phyloP scores from a whole-genome alignment of 2,329 filamentous ascomycete species.

The Lasiodiplodia hormozganensis region DNA sequence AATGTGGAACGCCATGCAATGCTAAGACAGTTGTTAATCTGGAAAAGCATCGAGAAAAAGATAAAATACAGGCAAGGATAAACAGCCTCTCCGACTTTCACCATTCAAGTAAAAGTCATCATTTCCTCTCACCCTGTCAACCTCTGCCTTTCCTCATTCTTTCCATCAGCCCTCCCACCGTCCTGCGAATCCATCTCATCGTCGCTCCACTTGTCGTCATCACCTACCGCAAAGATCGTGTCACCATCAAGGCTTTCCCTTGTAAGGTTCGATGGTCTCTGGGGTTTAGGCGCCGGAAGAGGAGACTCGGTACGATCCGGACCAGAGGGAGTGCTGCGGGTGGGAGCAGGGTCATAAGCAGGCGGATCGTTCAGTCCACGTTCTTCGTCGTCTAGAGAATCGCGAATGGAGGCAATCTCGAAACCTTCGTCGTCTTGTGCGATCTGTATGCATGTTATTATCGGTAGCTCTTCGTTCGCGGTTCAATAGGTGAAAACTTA shows the following conservation, averaged over 20 bases:
- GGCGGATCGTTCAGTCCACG: conserved; percentile 41
- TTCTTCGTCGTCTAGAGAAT: conserved; percentile 71
- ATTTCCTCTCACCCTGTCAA: conserved; percentile 36
- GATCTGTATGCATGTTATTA: conserved; percentile 61
- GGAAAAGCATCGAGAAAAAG: neutral
- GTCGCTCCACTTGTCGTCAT: conserved; percentile 85
- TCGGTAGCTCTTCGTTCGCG: neutral
- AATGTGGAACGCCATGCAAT: conserved; percentile 13
- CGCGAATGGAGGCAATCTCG: conserved; percentile 91
- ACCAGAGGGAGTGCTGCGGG: conserved; percentile 35
- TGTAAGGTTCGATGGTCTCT: conserved; percentile 57
- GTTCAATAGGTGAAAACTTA: conserved; percentile 44
- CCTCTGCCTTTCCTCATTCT: conserved; percentile 35
- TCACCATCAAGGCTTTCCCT: conserved; percentile 80
- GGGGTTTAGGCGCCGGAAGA: conserved; percentile 60
- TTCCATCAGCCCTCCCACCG: conserved; percentile 47
- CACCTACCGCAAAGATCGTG: conserved; percentile 92
- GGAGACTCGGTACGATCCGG: conserved; percentile 48
- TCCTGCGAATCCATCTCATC: conserved; percentile 62
- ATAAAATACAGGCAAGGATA: neutral
- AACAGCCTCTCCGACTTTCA: neutral
- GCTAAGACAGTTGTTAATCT: conserved; percentile 2
- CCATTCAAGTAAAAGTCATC: neutral
- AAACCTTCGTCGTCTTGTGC: conserved; percentile 99
- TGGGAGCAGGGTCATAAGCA: conserved; percentile 49